These are phyloP conservation scores for Circinella minor DNA, from an alignment of 371 early-diverging fungal species.

Conservation along the genomic window DNA sequence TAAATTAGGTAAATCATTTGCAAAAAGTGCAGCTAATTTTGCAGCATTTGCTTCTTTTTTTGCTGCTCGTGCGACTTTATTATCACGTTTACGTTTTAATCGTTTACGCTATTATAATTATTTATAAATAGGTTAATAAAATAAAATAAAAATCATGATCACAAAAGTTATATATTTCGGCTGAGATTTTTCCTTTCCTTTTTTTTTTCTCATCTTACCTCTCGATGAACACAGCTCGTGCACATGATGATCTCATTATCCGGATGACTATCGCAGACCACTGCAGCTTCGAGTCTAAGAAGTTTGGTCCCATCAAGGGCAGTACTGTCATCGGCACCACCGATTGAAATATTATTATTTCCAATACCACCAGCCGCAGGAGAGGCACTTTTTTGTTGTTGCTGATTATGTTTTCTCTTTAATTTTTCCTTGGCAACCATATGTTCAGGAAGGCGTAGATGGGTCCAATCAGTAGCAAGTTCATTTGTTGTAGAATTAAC, in stretches of 20 bases:
- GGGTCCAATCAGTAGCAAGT: conserved; percentile 70
- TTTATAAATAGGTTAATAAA: neutral
- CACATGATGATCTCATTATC: conserved; percentile 74
- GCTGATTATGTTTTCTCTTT: conserved; percentile 28
- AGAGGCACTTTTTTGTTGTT: conserved; percentile 27
- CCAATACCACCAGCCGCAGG: neutral
- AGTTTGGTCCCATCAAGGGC: conserved; percentile 40
- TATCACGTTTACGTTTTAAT: conserved; percentile 57
- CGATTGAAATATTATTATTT: neutral
- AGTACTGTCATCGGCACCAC: conserved; percentile 30
- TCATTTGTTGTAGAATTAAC: conserved; percentile 60
- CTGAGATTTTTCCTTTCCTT: no score
- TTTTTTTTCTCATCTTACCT: conserved; percentile 37
- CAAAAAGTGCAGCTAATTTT: conserved; percentile 49
- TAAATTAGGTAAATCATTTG: conserved; percentile 47
- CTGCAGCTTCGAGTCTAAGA: conserved; percentile 64
- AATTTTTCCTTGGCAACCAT: conserved; percentile 72
- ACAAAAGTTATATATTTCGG: no score
- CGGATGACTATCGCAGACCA: conserved; percentile 77
- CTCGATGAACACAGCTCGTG: conserved; percentile 75
- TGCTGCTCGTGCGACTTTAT: conserved; percentile 54
- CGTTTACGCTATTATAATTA: conserved; percentile 48
- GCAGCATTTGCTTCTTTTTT: conserved; percentile 56
- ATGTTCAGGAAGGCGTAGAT: conserved; percentile 72
- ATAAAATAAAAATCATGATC: no score